A percentile compares a stretch with the other conserved stretches of the same genome.
Evolutionary conservation across 495 filamentous ascomycete species (phyloP).

Genomic region (Cercophora sp.): DNA sequence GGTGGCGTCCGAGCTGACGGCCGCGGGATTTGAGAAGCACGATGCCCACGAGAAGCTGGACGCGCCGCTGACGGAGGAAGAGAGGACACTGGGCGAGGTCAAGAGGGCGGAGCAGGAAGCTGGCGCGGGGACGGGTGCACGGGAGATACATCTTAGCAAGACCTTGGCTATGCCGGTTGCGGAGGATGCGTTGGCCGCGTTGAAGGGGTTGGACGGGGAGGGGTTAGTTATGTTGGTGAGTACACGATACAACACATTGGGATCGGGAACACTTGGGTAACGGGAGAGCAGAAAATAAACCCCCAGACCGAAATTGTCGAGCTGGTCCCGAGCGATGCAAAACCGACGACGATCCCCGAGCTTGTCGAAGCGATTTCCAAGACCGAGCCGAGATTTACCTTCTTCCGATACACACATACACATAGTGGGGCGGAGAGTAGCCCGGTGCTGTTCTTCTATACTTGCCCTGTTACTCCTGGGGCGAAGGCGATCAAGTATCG

Average conservation of each 20-base stretch:
- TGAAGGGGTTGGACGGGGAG: slow-evolving; percentile 55
- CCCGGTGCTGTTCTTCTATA: slow-evolving; percentile 88
- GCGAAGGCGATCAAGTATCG: slow-evolving; percentile 77
- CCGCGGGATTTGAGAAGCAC: slow-evolving; percentile 71
- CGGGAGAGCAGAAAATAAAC: slow-evolving; percentile 59
- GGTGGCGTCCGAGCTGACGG: slow-evolving; percentile 64
- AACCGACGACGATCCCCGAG: slow-evolving; percentile 39
- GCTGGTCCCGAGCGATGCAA: slow-evolving; percentile 55
- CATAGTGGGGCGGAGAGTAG: slow-evolving; percentile 53
- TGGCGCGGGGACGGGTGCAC: slow-evolving; percentile 61
- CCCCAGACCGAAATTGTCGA: slow-evolving; percentile 72
- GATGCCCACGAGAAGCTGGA: slow-evolving; percentile 62
- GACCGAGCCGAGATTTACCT: slow-evolving; percentile 83
- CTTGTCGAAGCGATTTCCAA: slow-evolving; percentile 66
- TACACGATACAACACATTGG: slow-evolving; percentile 10
- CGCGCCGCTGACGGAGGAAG: slow-evolving; percentile 85
- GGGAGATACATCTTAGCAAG: slow-evolving; percentile 56
- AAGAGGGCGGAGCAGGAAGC: slow-evolving; percentile 77
- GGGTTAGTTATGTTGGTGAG: slow-evolving; percentile 77
- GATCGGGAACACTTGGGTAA: neutral
- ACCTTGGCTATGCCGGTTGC: slow-evolving; percentile 62
- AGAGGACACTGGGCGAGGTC: slow-evolving; percentile 71
- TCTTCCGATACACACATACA: slow-evolving; percentile 66
- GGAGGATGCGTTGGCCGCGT: slow-evolving; percentile 61
- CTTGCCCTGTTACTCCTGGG: slow-evolving; percentile 67